Base-by-base conservation (phyloP, 106 monocot species). In the Platanthera zijinensis region DNA sequence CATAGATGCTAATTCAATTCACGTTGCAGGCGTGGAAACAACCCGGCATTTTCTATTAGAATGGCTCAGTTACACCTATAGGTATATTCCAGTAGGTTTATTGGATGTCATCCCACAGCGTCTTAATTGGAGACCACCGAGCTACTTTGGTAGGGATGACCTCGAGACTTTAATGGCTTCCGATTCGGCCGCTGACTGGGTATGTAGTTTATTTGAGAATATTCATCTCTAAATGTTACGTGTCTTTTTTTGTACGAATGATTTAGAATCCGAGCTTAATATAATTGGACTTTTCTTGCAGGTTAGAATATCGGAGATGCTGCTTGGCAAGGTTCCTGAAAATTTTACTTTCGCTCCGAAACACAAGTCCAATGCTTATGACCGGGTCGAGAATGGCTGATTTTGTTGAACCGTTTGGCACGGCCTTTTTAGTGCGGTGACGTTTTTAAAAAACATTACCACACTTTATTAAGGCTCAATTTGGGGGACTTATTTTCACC, bases 101-200 rank as follows among this genome's bases (percentile, higher is more conserved):
- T 76, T 97, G 74, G 97, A 97, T 78, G 82, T 93, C 11, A 78
- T 91, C 69, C 97, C 97, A 9, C 97, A 97, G 64, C 52, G 84
- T 4, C 68, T 94, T 54, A 97, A 97, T 70, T 97, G 97, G 97
- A 83, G 97, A 59, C 83, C 94, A 10, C 97, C 97, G 5, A 84
- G 87, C 82, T 97, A 91, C 78, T 89, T 78, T 74, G 97, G 94
- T 6, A 85, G 97, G 2, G 75, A 97, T 69, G 94, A 94, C 56
- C 97, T 97, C 28, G 97, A 97, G 78, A 94, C 97, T 47, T 57
- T 97, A 54, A 89, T 97, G 94, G 89, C 86, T 76, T 97, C 97
- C 57, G 91, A 97, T 75, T 97, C 94, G 73, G 97, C 97, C n/a
- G 97, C 93, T 6, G 97, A 97, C 78, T 97, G 97, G 97, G 97